These are phyloP conservation scores for Arthrobotrys conoides DNA, from an alignment of 2,329 filamentous ascomycete genomes.

Conservation along the genomic window DNA sequence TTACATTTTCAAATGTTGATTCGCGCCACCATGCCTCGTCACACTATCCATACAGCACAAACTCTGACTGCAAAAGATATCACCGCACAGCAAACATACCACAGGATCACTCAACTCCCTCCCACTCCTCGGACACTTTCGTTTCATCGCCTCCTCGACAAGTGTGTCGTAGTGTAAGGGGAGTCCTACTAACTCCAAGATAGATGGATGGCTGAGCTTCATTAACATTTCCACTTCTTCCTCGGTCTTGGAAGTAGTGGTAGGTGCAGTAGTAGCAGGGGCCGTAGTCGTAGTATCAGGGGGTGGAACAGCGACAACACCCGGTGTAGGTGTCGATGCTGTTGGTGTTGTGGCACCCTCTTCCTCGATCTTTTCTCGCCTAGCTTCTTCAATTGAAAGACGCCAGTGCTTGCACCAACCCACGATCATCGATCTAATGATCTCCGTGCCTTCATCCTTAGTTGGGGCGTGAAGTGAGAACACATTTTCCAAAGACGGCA, in stretches of 20 bases:
- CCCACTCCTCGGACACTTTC: conserved; percentile 87
- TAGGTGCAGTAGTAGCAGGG: not conserved
- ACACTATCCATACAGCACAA: conserved; percentile 82
- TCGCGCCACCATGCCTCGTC: conserved; percentile 82
- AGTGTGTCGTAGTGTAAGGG: conserved; percentile 92
- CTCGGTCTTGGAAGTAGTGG: conserved; percentile 5
- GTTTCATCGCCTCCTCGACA: conserved; percentile 89
- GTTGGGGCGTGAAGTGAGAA: conserved; percentile 73
- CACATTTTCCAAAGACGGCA: conserved; percentile 85
- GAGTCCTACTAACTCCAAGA: conserved; percentile 92
- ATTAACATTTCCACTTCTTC: conserved; percentile 24
- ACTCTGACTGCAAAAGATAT: conserved; percentile 95
- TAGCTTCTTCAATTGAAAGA: conserved; percentile 50
- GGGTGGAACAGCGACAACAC: conserved; percentile 25
- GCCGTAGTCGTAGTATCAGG: not conserved
- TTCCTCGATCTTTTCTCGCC: conserved; percentile 59
- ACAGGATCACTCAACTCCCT: conserved; percentile 92
- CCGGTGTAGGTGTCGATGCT: conserved; percentile 30
- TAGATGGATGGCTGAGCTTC: conserved; percentile 79
- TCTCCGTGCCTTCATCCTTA: conserved; percentile 66
- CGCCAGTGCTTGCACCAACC: conserved; percentile 63
- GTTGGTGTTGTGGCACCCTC: conserved; percentile 40
- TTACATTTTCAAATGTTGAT: conserved; percentile 89
- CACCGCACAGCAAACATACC: conserved; percentile 93
- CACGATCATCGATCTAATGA: conserved; percentile 70